These are phyloP conservation scores for Akanthomyces uredinophilus DNA, from an alignment of 2,329 filamentous ascomycete species.

Conservation along the genomic window DNA sequence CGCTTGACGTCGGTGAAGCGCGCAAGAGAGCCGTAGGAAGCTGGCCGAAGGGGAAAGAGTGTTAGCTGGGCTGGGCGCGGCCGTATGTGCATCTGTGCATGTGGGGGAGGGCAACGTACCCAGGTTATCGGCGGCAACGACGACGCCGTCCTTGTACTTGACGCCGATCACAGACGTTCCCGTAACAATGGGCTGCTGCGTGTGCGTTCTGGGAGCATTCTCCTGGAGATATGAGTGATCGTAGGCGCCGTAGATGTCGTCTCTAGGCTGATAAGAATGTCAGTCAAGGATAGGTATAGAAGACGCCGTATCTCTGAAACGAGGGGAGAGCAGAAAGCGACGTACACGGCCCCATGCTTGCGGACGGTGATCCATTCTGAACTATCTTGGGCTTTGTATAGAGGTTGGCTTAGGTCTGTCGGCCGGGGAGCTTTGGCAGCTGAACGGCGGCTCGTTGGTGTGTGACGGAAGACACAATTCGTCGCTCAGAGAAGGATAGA, in stretches of 20 bases:
- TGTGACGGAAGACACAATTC: not conserved
- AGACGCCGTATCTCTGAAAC: not conserved
- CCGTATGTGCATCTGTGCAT: not conserved
- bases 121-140: conserved; percentile 94
- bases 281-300: conserved; percentile 1
- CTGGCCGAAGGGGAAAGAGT: conserved; percentile 48
- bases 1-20: conserved; percentile 97
- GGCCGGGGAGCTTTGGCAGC: not conserved
- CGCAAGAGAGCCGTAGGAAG: conserved; percentile 94
- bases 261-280: conserved; percentile 65
- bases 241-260: conserved; percentile 95
- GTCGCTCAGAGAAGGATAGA: not conserved
- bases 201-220: conserved; percentile 72
- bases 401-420: not conserved
- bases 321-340: conserved; percentile 21
- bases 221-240: conserved; percentile 77
- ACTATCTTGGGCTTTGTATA: conserved; percentile 11
- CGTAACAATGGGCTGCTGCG: conserved; percentile 88
- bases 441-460: no score
- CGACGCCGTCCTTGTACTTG: conserved; percentile 94
- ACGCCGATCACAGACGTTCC: conserved; percentile 92
- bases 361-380: conserved; percentile 64
- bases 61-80: not conserved
- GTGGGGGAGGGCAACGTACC: conserved; percentile 47
- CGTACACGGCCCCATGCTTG: conserved; percentile 69